These are phyloP conservation scores for Thraustotheca clavata DNA, from an alignment of 352 stramenopile genomes.

Conservation along the genomic window DNA sequence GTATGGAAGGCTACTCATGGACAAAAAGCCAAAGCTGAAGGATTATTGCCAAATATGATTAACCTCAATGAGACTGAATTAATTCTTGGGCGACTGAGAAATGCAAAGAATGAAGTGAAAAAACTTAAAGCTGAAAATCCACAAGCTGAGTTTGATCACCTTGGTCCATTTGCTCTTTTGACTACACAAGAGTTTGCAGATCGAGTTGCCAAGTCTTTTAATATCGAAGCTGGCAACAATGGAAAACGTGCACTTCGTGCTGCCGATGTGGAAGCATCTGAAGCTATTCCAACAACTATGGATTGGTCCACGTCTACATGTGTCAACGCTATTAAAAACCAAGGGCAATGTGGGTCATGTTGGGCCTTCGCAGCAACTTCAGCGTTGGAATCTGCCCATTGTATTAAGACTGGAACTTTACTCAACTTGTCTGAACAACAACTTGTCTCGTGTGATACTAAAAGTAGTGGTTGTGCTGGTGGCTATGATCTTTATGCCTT, in stretches of 20 bases:
- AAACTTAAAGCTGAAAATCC: conserved; percentile 70
- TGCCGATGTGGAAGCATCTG: conserved; percentile 1
- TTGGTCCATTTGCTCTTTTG: conserved; percentile 84
- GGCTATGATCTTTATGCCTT: conserved; percentile 87
- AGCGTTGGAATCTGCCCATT: conserved; percentile 85
- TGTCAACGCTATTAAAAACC: conserved; percentile 90
- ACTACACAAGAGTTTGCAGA: conserved; percentile 70
- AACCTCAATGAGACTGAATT: not conserved
- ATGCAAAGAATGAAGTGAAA: conserved; percentile 21
- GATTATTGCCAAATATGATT: not conserved
- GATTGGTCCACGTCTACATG: conserved; percentile 79
- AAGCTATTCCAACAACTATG: conserved; percentile 27
- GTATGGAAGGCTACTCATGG: conserved; percentile 7
- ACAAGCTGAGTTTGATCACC: conserved; percentile 38
- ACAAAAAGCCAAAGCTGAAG: not conserved
- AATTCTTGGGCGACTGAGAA: not conserved
- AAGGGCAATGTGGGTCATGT: conserved; percentile 93
- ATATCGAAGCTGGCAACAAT: no score
- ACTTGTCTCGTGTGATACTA: conserved; percentile 84
- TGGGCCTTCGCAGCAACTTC: conserved; percentile 93
- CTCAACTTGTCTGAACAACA: conserved; percentile 87
- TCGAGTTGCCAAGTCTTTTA: conserved; percentile 20
- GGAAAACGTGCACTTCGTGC: not conserved
- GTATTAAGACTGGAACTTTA: conserved; percentile 53
- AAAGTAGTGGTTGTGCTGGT: conserved; percentile 85